Percentiles rank a stretch among this genome's conserved stretches.
phyloP scores from a whole-genome alignment of 352 stramenopile species.

The Globisporangium cystogenes region DNA sequence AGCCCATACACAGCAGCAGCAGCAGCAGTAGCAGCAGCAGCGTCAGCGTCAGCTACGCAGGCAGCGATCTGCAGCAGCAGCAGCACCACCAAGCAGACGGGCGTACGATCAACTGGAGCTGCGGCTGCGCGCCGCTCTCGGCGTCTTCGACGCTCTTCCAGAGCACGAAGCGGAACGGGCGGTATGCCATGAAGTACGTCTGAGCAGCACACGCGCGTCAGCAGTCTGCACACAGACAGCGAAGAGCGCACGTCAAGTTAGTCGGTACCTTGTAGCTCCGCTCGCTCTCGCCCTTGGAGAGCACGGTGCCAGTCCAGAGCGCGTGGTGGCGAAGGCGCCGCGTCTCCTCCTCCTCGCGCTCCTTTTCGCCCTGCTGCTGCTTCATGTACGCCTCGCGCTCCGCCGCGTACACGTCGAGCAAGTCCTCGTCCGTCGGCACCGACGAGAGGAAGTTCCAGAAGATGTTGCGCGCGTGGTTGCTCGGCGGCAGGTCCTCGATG shows the following conservation, averaged over 20 bases:
- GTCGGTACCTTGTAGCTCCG: slow-evolving; percentile 68
- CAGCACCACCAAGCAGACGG: neutral
- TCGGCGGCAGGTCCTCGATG: slow-evolving; percentile 70
- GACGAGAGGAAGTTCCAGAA: slow-evolving; percentile 80
- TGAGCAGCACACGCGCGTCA: slow-evolving; percentile 13
- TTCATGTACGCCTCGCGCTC: slow-evolving; percentile 61
- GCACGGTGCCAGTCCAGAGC: slow-evolving; percentile 55
- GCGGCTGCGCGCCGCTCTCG: slow-evolving; percentile 39
- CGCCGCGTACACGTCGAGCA: slow-evolving; percentile 68
- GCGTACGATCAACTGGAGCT: slow-evolving; percentile 61
- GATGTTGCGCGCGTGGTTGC: slow-evolving; percentile 73
- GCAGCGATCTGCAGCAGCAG: neutral
- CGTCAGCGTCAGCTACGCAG: slow-evolving; percentile 2
- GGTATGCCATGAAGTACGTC: slow-evolving; percentile 57
- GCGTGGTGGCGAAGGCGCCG: slow-evolving; percentile 61
- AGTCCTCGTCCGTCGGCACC: slow-evolving; percentile 70
- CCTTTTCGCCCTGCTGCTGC: slow-evolving; percentile 34
- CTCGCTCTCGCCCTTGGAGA: slow-evolving; percentile 59
- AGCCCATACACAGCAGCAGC: slow-evolving; percentile 1
- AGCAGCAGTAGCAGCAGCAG: neutral
- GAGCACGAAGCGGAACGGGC: slow-evolving; percentile 67
- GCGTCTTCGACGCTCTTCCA: slow-evolving; percentile 79
- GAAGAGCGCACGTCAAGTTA: too few species aligned
- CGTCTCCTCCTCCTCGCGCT: slow-evolving; percentile 38
- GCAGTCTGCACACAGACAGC: too few species aligned